Evolutionary conservation across 192 early-diverging fungal genomes (phyloP), one percentile per base, ranked within the genome.

Genomic region (Entrophospora sp.): DNA sequence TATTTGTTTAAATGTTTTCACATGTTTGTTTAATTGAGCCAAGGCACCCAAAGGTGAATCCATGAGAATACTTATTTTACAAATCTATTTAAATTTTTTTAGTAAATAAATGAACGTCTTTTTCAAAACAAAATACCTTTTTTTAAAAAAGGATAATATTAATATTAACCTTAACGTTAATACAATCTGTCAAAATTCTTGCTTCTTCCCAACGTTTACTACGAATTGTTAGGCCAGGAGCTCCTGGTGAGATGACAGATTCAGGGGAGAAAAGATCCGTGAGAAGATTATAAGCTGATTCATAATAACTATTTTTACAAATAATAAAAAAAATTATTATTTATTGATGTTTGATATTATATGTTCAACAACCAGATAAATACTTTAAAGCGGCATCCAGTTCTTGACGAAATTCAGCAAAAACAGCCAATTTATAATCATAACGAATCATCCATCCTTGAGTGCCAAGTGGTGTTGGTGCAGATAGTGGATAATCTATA

Each of bases 371-470:
- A 38, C 37, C 14, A 48, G 10, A 44, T 6, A 2, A 27, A 24
- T 67, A 77, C 75, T 77, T 81, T 7, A 82, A 64, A 14, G 84
- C 76, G 16, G 70, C 70, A 25, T 81, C 79, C 10, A 82, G 83
- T 6, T 87, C 82, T 64, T 87, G 85, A n/a, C 77, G 73, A 51
- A 80, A 80, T 66, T 87, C 85, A 4, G 76, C 74, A 49, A 84
- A 85, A 42, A 80, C 74, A 10, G 77, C 84, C 67, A 80, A 71
- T 62, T 94, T 94, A 53, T 78, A 90, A 55, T 94, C 90, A 66
- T 94, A 93, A 13, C 92, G 80, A 1, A 87, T 61, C 55, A 81
- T 73, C 92, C 92, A 94, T 5, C 91, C 92, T 30, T 75, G 78
- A 4, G 77, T 64, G 66, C 74, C 70, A 22, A 83, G 70, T 3